Evolutionary conservation across 441 rosid species (phyloP).

Genomic region (Pelargonium cotyledonis): DNA sequence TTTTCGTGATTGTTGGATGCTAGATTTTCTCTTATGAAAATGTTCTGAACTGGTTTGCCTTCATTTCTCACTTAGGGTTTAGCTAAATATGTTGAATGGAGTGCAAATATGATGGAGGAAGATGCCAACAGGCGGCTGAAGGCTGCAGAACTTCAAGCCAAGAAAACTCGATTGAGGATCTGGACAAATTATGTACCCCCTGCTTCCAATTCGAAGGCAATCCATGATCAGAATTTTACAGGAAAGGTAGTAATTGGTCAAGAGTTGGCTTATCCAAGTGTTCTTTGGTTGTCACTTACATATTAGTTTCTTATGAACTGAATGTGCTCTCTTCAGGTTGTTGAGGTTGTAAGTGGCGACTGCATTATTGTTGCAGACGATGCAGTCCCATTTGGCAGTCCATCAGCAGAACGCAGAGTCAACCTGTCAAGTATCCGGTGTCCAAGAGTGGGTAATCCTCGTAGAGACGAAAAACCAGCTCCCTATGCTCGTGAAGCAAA

Average conservation of each 20-base stretch:
- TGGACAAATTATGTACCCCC: conserved; percentile 91
- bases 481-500: conserved; percentile 29
- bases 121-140: conserved; percentile 70
- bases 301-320: not conserved
- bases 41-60: conserved; percentile 8
- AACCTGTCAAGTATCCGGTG: conserved; percentile 26
- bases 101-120: conserved; percentile 96
- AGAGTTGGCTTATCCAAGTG: not conserved
- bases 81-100: conserved; percentile 96
- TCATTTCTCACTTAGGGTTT: conserved; percentile 51
- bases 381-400: conserved; percentile 27
- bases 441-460: conserved; percentile 27
- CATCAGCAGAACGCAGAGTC: conserved; percentile 24
- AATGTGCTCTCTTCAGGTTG: not conserved
- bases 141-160: conserved; percentile 85
- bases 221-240: conserved; percentile 82
- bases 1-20: not conserved
- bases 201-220: conserved; percentile 83
- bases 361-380: conserved; percentile 26
- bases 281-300: not conserved
- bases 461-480: conserved; percentile 28
- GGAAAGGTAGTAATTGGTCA: conserved; percentile 58
- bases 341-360: conserved; percentile 23
- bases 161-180: conserved; percentile 65
- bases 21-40: conserved; percentile 1